phyloP scores from a whole-genome alignment of 2,329 filamentous ascomycete species.

The Fusarium proliferatum region DNA sequence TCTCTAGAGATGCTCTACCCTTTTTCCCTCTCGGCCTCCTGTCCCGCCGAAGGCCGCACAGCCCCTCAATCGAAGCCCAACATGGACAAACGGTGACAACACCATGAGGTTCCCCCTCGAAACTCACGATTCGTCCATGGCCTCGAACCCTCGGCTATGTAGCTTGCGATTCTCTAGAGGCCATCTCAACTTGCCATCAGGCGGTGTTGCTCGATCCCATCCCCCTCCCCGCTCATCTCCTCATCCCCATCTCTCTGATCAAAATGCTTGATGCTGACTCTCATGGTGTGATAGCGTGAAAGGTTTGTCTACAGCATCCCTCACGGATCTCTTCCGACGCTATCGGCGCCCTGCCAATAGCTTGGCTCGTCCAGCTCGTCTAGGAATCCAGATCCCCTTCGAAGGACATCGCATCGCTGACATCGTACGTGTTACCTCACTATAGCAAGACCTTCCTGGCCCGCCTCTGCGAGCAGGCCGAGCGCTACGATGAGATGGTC shows the following conservation, averaged over 20 bases:
- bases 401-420: conserved; percentile 42
- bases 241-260: conserved; percentile 21
- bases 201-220: not conserved
- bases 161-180: conserved; percentile 6
- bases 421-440: conserved; percentile 43
- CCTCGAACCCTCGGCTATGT: not conserved
- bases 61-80: conserved; percentile 44
- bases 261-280: conserved; percentile 49
- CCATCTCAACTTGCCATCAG: not conserved
- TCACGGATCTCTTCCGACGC: conserved; percentile 25
- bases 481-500: conserved; percentile 99
- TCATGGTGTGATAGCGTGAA: conserved; percentile 68
- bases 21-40: conserved; percentile 38
- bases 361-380: conserved; percentile 32
- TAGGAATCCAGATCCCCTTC: conserved; percentile 32
- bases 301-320: conserved; percentile 63
- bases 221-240: conserved; percentile 9
- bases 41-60: conserved; percentile 40
- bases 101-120: conserved; percentile 18
- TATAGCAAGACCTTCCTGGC: conserved; percentile 99
- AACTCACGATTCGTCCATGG: conserved; percentile 6
- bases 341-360: conserved; percentile 24
- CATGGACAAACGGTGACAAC: conserved; percentile 21
- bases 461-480: conserved; percentile 99
- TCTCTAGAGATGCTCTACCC: conserved; percentile 21